These are phyloP conservation scores for Entonaema liquescens DNA, from an alignment of 495 filamentous ascomycete genomes.

Conservation along the genomic window DNA sequence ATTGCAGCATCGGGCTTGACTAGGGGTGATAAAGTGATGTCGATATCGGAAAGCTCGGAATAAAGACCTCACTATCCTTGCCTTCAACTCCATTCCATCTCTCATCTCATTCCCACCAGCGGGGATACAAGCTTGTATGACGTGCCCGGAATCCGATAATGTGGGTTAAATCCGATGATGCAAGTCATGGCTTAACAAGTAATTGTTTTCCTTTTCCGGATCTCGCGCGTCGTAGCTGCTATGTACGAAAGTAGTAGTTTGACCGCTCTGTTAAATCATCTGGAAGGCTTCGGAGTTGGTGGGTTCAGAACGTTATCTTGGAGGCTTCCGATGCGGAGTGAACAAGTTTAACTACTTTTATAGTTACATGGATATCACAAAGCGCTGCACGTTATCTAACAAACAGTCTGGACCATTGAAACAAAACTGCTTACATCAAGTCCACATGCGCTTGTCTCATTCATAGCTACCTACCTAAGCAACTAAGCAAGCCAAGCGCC, in stretches of 20 bases:
- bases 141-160: not conserved
- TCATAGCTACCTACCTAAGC: no score
- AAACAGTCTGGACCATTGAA: not conserved
- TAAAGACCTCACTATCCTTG: conserved; percentile 25
- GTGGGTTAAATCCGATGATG: not conserved
- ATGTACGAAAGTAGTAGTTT: not conserved
- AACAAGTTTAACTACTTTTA: not conserved
- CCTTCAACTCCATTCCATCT: conserved; percentile 13
- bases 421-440: not conserved
- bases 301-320: not conserved
- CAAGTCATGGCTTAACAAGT: not conserved
- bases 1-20: conserved; percentile 16
- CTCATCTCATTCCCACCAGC: not conserved
- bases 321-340: not conserved
- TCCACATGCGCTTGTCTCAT: no score
- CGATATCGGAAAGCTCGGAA: conserved; percentile 39
- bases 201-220: not conserved
- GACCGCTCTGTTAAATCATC: not conserved
- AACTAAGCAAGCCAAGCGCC: no score
- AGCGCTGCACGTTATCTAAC: not conserved
- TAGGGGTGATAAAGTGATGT: conserved; percentile 9
- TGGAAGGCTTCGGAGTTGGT: not conserved
- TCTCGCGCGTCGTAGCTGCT: not conserved
- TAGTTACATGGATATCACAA: no score
- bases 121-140: conserved; percentile 14